Evolutionary conservation across 805 yeast genomes (phyloP).

Genomic region (Schizosaccharomyces japonicus): DNA sequence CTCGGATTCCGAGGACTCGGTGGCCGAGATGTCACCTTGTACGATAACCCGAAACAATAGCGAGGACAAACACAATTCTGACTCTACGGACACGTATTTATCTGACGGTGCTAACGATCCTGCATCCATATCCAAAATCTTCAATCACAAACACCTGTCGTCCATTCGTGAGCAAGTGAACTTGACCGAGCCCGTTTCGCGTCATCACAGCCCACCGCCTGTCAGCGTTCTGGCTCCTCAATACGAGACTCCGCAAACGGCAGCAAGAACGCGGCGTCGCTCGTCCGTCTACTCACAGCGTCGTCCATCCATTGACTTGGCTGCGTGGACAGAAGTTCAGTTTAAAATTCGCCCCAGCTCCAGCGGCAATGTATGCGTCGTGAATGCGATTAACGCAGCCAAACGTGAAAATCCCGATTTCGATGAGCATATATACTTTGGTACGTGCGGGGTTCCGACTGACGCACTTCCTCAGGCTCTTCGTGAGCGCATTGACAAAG

Average conservation of each 20-base stretch:
- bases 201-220: not conserved
- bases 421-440: not conserved
- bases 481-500: not conserved
- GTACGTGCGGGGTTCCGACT: constrained; percentile 1
- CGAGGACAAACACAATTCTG: too few relatives aligned
- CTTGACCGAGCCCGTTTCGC: not conserved
- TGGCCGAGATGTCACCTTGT: too few relatives aligned
- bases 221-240: not conserved
- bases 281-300: not conserved
- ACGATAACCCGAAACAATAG: too few relatives aligned
- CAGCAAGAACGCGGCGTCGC: not conserved
- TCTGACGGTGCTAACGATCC: too few relatives aligned
- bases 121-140: too few relatives aligned
- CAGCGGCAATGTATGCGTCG: not conserved
- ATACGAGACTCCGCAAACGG: not conserved
- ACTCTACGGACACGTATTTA: too few relatives aligned
- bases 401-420: not conserved
- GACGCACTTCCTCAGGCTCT: not conserved
- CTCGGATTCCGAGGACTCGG: not conserved
- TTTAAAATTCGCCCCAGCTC: not conserved
- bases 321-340: not conserved
- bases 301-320: not conserved
- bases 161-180: too few relatives aligned
- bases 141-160: too few relatives aligned
- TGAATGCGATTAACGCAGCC: not conserved